Evolutionary conservation across 1,284 basidiomycete genomes (phyloP), one percentile per base, ranked within the genome.

Genomic region (Bondarzewia mesenterica): DNA sequence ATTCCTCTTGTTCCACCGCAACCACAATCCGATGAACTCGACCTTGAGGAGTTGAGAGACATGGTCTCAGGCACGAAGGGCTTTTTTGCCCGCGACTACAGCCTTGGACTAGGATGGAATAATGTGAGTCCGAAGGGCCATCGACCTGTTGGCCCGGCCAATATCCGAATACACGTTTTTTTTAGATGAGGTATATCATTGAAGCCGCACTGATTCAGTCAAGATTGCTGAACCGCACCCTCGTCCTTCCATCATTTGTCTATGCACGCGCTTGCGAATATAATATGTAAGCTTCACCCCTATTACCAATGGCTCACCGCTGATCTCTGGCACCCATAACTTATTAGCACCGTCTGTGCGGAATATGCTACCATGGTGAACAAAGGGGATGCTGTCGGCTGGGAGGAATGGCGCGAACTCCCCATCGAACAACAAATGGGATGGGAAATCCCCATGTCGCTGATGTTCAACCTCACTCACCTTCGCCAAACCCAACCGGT

Each of bases 381-480:
- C 52, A 55, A 55, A 37, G 48, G 50, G 29, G 51, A 65, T 41
- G 61, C 61, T 7, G 51, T 65, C 44, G 56, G 63, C 42, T 61
- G 54, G 23, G 60, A 65, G n/a, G 65, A 72, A 49, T 74, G 73
- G 71, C 59, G 65, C 3, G 15, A 58, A 0, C 55, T 72, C 43
- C 70, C 72, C 7, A 58, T 65, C 4, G 64, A 71, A 48, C 52
- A 70, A 51, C 71, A 73, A 41, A 68, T 71, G 59, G 70, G 59
- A 2, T 72, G 65, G 64, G 57, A 56, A 38, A 57, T 71, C 50
- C 71, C 71, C 0, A 66, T 63, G 44, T 57, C 58, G 14, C 10
- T 65, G 41, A 75, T 77, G 71, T 58, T 77, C 48, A 70, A 77
- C 56, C 42, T 77, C n/a, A 65, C 72, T 0, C 65, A 67, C 49